Conservation (phyloP, 2,329 filamentous ascomycete genomes). For the Scleromitrula shiraiana region DNA sequence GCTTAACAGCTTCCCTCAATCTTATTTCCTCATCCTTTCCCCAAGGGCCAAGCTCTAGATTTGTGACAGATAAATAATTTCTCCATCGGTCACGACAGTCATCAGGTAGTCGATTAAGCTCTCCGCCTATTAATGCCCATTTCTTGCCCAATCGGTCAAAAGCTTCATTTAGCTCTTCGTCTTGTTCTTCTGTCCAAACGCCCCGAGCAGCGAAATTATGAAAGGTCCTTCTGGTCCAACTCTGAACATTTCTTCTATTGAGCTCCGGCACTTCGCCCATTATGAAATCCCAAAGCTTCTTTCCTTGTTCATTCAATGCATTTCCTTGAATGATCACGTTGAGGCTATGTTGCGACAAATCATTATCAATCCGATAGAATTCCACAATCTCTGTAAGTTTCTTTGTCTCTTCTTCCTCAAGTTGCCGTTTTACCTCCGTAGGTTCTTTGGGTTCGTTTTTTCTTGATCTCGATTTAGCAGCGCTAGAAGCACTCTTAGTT, state of each 20-base stretch:
- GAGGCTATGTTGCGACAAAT: conserved; percentile 38
- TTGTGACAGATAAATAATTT: conserved; percentile 55
- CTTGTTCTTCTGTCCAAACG: conserved; percentile 51
- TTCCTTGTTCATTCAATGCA: conserved; percentile 21
- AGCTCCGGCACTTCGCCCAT: conserved; percentile 41
- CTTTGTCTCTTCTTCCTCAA: neutral
- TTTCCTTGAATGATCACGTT: conserved; percentile 37
- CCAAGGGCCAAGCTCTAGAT: conserved; percentile 48
- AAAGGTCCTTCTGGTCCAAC: conserved; percentile 52
- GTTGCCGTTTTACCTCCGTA: neutral
- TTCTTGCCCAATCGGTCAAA: conserved; percentile 40
- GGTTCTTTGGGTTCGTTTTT: neutral
- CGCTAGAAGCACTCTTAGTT: neutral
- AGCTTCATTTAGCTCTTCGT: conserved; percentile 42
- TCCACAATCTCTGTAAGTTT: conserved; percentile 29
- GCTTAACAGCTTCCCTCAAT: conserved; percentile 48
- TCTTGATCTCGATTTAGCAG: neutral
- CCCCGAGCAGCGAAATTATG: conserved; percentile 57
- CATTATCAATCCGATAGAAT: conserved; percentile 36
- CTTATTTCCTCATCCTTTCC: conserved; percentile 51
- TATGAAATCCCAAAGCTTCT: conserved; percentile 44
- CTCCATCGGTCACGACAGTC: conserved; percentile 64
- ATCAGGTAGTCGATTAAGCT: conserved; percentile 55
- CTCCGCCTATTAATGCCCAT: conserved; percentile 54
- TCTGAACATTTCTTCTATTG: conserved; percentile 45